Evolutionary conservation across 2,329 filamentous ascomycete species (phyloP).

Genomic region (Cordyceps cateniannulata): DNA sequence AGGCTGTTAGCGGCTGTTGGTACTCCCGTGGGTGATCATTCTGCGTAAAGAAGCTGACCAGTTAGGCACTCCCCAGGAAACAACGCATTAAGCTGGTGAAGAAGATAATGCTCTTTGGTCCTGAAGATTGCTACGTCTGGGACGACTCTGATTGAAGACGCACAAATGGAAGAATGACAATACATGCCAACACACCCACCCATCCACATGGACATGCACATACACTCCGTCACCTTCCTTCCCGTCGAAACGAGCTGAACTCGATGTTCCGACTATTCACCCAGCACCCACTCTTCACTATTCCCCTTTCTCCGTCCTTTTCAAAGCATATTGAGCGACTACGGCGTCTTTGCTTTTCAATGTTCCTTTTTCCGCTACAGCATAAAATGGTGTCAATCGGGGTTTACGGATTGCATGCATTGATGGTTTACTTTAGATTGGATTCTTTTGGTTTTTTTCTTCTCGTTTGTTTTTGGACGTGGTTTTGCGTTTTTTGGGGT

Average conservation of each 20-base stretch:
- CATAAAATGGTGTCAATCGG: not conserved
- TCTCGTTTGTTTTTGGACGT: not conserved
- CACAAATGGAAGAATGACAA: not conserved
- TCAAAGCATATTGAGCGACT: not conserved
- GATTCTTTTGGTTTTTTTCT: not conserved
- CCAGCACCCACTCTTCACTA: not conserved
- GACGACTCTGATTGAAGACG: conserved; percentile 28
- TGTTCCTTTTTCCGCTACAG: not conserved
- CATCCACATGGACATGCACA: not conserved
- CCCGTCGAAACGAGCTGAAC: not conserved
- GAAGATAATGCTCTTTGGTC: not conserved
- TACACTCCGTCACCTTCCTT: not conserved
- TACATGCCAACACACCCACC: not conserved
- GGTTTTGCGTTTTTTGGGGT: not conserved
- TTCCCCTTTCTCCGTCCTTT: not conserved
- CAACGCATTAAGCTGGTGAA: not conserved
- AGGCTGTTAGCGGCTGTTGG: conserved; percentile 25
- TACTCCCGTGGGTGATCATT: conserved; percentile 33
- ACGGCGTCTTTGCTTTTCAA: not conserved
- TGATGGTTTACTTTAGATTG: not conserved
- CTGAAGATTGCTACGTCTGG: conserved; percentile 19
- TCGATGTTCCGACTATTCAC: not conserved
- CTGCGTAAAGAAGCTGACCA: conserved; percentile 20
- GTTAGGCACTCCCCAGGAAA: not conserved
- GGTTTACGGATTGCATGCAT: not conserved